These are phyloP conservation scores for Pythium oligandrum DNA, from an alignment of 352 stramenopile species.

Conservation along the genomic window DNA sequence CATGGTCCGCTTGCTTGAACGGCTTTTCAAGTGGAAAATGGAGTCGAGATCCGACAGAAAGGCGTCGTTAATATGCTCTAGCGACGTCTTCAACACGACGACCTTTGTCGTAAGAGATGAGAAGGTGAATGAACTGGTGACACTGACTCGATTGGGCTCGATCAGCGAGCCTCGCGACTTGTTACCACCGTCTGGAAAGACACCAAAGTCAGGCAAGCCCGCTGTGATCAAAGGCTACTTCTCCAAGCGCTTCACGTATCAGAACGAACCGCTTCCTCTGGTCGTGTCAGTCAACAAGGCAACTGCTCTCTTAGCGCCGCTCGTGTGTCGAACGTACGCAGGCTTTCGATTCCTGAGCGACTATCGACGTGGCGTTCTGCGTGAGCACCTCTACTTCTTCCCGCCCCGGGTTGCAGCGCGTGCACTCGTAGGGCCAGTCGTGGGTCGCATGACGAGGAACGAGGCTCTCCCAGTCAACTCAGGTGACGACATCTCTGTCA, in stretches of 20 bases:
- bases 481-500: neutral
- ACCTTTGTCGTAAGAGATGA: slow-evolving; percentile 54
- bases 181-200: slow-evolving; percentile 10
- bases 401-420: slow-evolving; percentile 34
- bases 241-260: slow-evolving; percentile 70
- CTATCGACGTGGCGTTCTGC: slow-evolving; percentile 39
- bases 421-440: slow-evolving; percentile 44
- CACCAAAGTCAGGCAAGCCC: slow-evolving; percentile 9
- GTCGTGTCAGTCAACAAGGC: neutral
- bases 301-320: slow-evolving; percentile 7
- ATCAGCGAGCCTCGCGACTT: slow-evolving; percentile 37
- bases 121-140: slow-evolving; percentile 46
- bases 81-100: slow-evolving; percentile 28
- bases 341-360: slow-evolving; percentile 60
- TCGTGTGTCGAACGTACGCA: slow-evolving; percentile 30
- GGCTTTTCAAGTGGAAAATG: slow-evolving; percentile 66
- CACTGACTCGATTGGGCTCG: slow-evolving; percentile 45
- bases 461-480: slow-evolving; percentile 7
- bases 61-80: slow-evolving; percentile 39
- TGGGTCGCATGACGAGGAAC: slow-evolving; percentile 37
- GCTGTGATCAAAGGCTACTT: slow-evolving; percentile 47
- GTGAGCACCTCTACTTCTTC: slow-evolving; percentile 53
- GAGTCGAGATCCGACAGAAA: slow-evolving; percentile 23
- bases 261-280: slow-evolving; percentile 19
- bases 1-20: slow-evolving; percentile 54